phyloP scores from a whole-genome alignment of 1,284 basidiomycete genomes.

The Ceratobasidium sp. region DNA sequence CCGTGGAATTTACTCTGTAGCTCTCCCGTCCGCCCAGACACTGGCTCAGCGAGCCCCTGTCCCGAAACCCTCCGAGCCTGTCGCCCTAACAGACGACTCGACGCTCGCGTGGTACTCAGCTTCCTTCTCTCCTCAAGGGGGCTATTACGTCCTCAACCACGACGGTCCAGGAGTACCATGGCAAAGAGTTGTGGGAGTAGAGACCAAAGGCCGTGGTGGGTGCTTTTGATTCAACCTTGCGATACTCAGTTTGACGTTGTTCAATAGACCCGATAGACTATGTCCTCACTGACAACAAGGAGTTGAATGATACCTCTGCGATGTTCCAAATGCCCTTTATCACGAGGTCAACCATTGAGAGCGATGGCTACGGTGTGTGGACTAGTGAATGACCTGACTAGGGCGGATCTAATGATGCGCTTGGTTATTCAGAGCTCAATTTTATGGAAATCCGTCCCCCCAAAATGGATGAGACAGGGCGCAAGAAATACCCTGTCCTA shows the following conservation, averaged over 20 bases:
- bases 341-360: conserved; percentile 72
- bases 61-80: conserved; percentile 53
- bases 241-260: not conserved
- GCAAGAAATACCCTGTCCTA: conserved; percentile 91
- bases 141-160: conserved; percentile 84
- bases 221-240: conserved; percentile 40
- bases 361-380: conserved; percentile 78
- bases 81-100: conserved; percentile 69
- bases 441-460: conserved; percentile 90
- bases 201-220: conserved; percentile 60
- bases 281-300: conserved; percentile 74
- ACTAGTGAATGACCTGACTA: not conserved
- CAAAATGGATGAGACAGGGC: conserved; percentile 88
- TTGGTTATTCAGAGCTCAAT: conserved; percentile 68
- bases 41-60: conserved; percentile 40
- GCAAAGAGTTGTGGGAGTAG: conserved; percentile 77
- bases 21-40: conserved; percentile 57
- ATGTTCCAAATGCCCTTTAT: conserved; percentile 78
- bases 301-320: conserved; percentile 70
- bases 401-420: conserved; percentile 42
- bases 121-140: conserved; percentile 80
- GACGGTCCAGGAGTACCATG: conserved; percentile 84
- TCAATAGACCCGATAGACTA: conserved; percentile 60
- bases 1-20: conserved; percentile 81
- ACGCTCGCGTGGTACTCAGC: conserved; percentile 69